Evolutionary conservation across 2,329 filamentous ascomycete genomes (phyloP).

Genomic region (Alternaria gaisen): DNA sequence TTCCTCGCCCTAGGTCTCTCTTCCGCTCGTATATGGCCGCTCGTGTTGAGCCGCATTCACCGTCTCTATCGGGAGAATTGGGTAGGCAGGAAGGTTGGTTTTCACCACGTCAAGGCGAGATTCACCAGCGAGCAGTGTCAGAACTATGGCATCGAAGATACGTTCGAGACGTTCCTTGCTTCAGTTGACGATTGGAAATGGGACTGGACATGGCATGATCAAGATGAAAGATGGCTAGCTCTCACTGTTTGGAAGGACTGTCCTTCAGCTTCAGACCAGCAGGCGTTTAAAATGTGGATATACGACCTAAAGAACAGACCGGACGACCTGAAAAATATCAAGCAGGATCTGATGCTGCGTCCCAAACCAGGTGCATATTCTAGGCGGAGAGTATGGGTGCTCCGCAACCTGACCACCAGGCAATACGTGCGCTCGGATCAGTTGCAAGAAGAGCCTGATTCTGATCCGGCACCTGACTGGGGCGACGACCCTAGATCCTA

Average conservation of each 20-base stretch:
- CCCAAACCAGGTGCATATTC: not conserved
- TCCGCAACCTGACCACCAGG: constrained; percentile 23
- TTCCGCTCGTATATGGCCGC: constrained; percentile 15
- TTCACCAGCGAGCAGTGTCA: not conserved
- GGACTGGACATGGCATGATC: not conserved
- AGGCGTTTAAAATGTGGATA: not conserved
- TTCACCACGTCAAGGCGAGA: not conserved
- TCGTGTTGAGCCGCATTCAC: constrained; percentile 14
- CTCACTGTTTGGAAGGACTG: not conserved
- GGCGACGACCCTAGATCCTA: not conserved
- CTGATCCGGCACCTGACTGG: not conserved
- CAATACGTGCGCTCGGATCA: constrained; percentile 24
- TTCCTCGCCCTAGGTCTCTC: constrained; percentile 15
- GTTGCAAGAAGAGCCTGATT: constrained; percentile 1
- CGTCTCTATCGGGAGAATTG: constrained; percentile 8
- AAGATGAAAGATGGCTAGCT: not conserved
- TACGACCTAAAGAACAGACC: not conserved
- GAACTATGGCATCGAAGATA: not conserved
- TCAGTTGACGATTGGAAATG: not conserved
- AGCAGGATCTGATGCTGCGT: constrained; percentile 8
- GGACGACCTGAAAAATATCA: not conserved
- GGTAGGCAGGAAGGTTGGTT: constrained; percentile 16
- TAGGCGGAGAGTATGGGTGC: constrained; percentile 16
- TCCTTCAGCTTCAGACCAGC: not conserved
- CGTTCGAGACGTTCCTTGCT: not conserved